Evolutionary conservation across 2,329 filamentous ascomycete species (phyloP), one percentile per base, ranked within the genome.

Genomic region (Ophiocordyceps australis): DNA sequence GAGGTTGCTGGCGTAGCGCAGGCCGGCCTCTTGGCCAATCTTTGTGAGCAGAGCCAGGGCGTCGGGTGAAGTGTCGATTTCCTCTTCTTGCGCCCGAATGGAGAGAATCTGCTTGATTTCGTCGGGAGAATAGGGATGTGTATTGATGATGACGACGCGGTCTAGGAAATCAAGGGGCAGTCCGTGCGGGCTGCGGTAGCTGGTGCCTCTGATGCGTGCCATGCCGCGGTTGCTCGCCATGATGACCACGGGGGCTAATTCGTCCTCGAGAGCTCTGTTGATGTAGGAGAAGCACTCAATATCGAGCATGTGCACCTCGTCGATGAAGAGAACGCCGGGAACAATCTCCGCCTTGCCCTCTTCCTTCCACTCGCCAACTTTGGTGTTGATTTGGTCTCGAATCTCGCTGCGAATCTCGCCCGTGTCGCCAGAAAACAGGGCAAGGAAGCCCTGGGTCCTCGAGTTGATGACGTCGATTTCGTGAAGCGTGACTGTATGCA

Each of bases 381-480:
- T 98, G 38, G 81, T 94, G 58, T 98, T 92, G 63, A 98, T 98
- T 59, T 98, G 89, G 49, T 95, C 86, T 29, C 89, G 75, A 33
- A 98, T 86, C 53, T 98, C 89, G 50, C 81, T 91, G 43, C 89
- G 68, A 41, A 98, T 98, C 61, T 98, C 89, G 39, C 89, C 89
- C 2, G 89, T 98, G 50, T 98, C 89, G 35, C 89, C 89, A 0
- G 86, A 94, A 57, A 98, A 98, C 12, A 98, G 74, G 8, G 89
- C 89, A 16, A 98, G 58, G 55, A 98, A 98, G 18, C 89, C 89
- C 54, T 98, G 89, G n/a, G 89, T 94, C 38, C 89, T 70, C 32
- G 85, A 94, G 59, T 98, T 98, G 63, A 98, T 98, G 34, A 98
- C 89, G 45, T 98, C 89, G 36, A 98, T 98, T 57, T 98, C 89